Conservation (phyloP, 495 filamentous ascomycete species). For the Daldinia decipiens region DNA sequence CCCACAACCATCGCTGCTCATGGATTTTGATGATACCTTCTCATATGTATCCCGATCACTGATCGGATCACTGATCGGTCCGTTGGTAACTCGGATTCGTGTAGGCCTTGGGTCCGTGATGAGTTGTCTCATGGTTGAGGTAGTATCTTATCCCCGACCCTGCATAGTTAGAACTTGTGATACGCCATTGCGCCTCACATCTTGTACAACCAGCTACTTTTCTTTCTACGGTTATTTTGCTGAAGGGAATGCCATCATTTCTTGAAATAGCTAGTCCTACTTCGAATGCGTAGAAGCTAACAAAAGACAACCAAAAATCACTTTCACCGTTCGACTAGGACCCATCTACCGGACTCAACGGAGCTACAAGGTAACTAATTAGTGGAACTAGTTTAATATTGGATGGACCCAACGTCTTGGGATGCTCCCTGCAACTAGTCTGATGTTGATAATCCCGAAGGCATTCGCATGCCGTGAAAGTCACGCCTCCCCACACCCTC, state of each 20-base stretch:
- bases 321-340: slow-evolving; percentile 4
- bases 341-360: slow-evolving; percentile 31
- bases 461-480: slow-evolving; percentile 44
- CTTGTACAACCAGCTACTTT: slow-evolving; percentile 35
- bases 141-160: slow-evolving; percentile 41
- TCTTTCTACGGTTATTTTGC: not conserved
- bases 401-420: slow-evolving; percentile 45
- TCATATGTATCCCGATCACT: slow-evolving; percentile 27
- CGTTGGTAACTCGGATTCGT: slow-evolving; percentile 26
- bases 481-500: slow-evolving; percentile 38
- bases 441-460: slow-evolving; percentile 32
- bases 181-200: slow-evolving; percentile 36
- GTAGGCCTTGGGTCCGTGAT: slow-evolving; percentile 35
- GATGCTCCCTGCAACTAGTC: slow-evolving; percentile 42
- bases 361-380: slow-evolving; percentile 18
- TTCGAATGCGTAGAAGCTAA: slow-evolving; percentile 6
- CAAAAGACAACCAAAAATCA: slow-evolving; percentile 11
- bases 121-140: slow-evolving; percentile 44
- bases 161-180: slow-evolving; percentile 32
- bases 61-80: slow-evolving; percentile 42
- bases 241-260: not conserved
- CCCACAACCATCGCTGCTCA: slow-evolving; percentile 13
- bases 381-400: slow-evolving; percentile 35
- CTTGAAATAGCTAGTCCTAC: not conserved
- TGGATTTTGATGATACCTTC: slow-evolving; percentile 20